Evolutionary conservation across 2,329 filamentous ascomycete species (phyloP).

Genomic region (Paecilomyces sp.): DNA sequence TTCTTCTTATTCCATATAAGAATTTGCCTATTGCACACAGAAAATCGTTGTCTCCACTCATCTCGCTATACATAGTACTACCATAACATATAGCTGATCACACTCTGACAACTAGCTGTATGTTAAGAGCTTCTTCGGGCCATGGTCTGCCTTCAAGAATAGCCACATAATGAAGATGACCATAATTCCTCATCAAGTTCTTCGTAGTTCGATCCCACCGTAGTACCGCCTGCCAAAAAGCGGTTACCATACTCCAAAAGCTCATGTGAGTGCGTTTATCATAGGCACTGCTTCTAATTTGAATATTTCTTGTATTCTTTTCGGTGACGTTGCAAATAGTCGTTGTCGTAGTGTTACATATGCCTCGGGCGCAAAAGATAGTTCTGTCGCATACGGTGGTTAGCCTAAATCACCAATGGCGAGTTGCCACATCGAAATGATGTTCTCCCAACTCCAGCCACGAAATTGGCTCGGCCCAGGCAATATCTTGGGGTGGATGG

Average conservation of each 20-base stretch:
- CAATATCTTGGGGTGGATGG: slow-evolving; percentile 20
- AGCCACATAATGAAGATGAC: slow-evolving; percentile 19
- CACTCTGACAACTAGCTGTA: too few relatives aligned
- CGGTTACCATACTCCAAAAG: slow-evolving; percentile 25
- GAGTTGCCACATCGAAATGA: slow-evolving; percentile 9
- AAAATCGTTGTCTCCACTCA: too few relatives aligned
- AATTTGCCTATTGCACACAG: too few relatives aligned
- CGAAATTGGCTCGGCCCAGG: slow-evolving; percentile 27
- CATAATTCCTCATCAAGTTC: slow-evolving; percentile 15
- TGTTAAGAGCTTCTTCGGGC: too few relatives aligned
- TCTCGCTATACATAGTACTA: too few relatives aligned
- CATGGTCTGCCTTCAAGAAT: too few relatives aligned
- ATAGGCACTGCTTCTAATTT: background rate
- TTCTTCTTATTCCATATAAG: too few relatives aligned
- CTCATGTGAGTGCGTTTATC: slow-evolving; percentile 20
- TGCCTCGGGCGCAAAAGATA: too few relatives aligned
- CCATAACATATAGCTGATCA: too few relatives aligned
- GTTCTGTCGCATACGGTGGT: background rate
- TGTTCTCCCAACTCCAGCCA: slow-evolving; percentile 21
- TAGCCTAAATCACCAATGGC: slow-evolving; percentile 9
- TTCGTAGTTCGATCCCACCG: slow-evolving; percentile 26
- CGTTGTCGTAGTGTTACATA: slow-evolving; percentile 3
- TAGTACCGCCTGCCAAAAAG: slow-evolving; percentile 30
- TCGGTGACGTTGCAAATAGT: slow-evolving; percentile 16
- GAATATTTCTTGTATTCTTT: slow-evolving; percentile 3